Evolutionary conservation across 1,284 basidiomycete species (phyloP).

Genomic region (Porodaedalea pini): DNA sequence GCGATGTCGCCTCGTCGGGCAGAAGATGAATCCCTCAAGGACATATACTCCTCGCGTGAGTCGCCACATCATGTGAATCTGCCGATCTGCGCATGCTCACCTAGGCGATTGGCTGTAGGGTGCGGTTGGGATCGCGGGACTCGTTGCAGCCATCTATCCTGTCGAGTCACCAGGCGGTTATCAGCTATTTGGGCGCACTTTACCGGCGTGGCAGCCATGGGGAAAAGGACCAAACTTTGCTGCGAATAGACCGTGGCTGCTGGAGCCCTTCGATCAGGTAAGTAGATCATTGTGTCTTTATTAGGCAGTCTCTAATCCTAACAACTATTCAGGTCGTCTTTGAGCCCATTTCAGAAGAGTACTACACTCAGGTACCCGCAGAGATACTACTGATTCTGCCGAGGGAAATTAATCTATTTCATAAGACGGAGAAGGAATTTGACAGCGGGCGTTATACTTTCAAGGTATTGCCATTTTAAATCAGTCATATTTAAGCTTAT

Average conservation of each 20-base stretch:
- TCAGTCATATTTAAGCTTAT: not conserved
- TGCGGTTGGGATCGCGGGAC: constrained; percentile 60
- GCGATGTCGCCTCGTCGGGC: constrained; percentile 52
- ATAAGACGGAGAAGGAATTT: constrained; percentile 52
- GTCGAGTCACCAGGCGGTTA: constrained; percentile 65
- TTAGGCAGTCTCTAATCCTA: not conserved
- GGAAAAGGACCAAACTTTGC: constrained; percentile 48
- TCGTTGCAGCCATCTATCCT: constrained; percentile 62
- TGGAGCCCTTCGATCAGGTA: constrained; percentile 65
- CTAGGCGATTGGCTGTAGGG: constrained; percentile 38
- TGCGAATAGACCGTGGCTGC: constrained; percentile 53
- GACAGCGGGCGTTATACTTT: constrained; percentile 60
- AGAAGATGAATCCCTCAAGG: constrained; percentile 65
- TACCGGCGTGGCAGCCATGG: constrained; percentile 63
- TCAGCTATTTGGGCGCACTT: constrained; percentile 55
- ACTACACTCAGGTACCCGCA: constrained; percentile 41
- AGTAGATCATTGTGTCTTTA: constrained; percentile 9
- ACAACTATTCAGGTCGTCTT: constrained; percentile 41
- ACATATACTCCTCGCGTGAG: constrained; percentile 56
- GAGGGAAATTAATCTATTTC: not conserved
- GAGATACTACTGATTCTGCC: not conserved
- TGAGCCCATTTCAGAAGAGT: constrained; percentile 41
- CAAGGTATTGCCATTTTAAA: constrained; percentile 36
- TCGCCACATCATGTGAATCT: not conserved
- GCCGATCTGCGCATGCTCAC: not conserved